Conservation (phyloP, 1,284 basidiomycete genomes). For the Omphalotus olearius region DNA sequence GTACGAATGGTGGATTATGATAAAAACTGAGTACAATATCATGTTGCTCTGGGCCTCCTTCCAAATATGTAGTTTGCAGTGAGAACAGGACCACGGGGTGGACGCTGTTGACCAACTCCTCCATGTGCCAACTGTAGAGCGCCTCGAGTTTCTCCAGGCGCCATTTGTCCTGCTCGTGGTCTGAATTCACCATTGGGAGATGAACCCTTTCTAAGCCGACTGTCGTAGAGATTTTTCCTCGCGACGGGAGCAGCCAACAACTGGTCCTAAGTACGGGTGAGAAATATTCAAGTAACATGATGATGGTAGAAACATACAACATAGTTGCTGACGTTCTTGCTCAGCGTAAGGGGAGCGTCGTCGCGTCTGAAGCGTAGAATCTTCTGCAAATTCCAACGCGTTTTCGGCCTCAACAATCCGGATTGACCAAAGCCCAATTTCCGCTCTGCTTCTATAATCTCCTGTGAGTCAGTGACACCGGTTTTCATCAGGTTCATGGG, state of each 20-base stretch:
- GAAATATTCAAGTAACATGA: background rate
- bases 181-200: conserved; percentile 25
- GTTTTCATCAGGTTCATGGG: conserved; percentile 44
- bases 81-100: conserved; percentile 25
- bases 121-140: conserved; percentile 45
- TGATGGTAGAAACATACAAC: conserved; percentile 35
- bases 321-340: conserved; percentile 43
- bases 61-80: conserved; percentile 27
- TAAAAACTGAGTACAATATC: background rate
- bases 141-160: conserved; percentile 45
- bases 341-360: conserved; percentile 37
- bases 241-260: conserved; percentile 50
- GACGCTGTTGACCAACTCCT: conserved; percentile 36
- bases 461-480: conserved; percentile 42
- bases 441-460: conserved; percentile 46
- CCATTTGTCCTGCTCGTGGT: conserved; percentile 41
- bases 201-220: conserved; percentile 31
- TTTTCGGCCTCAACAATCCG: conserved; percentile 48
- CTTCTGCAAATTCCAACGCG: conserved; percentile 70
- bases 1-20: too few relatives aligned
- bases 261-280: conserved; percentile 35
- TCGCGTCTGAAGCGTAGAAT: conserved; percentile 50
- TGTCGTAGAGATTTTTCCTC: conserved; percentile 26
- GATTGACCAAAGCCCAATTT: conserved; percentile 30
- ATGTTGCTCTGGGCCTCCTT: conserved; percentile 22